phyloP scores from a whole-genome alignment of 345 rosid species.

The Cardamine chenopodiifolia region DNA sequence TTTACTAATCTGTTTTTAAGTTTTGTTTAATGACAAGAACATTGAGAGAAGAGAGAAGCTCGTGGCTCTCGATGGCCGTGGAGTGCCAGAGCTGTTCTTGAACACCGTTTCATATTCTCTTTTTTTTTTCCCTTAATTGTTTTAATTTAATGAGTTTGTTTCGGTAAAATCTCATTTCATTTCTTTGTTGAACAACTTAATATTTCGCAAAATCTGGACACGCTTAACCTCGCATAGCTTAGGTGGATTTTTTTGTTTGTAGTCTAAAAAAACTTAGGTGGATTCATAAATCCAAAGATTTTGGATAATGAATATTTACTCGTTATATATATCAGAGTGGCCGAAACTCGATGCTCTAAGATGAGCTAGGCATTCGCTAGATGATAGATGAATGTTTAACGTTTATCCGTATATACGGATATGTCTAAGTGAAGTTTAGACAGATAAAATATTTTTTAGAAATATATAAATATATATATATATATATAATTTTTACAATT shows the following conservation, averaged over 20 bases:
- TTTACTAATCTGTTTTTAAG: conserved; percentile 1
- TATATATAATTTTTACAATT: too few relatives aligned
- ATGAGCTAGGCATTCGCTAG: too few relatives aligned
- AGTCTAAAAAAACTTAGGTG: background rate
- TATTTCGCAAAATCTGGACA: conserved; percentile 3
- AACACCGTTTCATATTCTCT: conserved; percentile 54
- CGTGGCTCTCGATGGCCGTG: conserved; percentile 74
- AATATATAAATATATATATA: too few relatives aligned
- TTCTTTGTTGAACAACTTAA: background rate
- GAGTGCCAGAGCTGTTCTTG: conserved; percentile 42
- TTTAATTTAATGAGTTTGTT: background rate
- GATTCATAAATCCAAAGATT: background rate
- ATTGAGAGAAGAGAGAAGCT: conserved; percentile 43
- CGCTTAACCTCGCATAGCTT: background rate
- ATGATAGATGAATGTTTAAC: too few relatives aligned
- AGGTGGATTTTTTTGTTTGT: background rate
- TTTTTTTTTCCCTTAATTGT: background rate
- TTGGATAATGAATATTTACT: background rate
- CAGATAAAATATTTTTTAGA: too few relatives aligned
- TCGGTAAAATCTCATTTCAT: conserved; percentile 9
- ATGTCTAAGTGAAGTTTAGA: too few relatives aligned
- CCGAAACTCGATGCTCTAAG: too few relatives aligned
- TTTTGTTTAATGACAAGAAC: conserved; percentile 48
- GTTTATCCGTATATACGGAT: too few relatives aligned
- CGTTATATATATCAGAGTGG: background rate